Percentiles rank a stretch among this genome's conserved stretches.
Conservation (phyloP, 2,329 filamentous ascomycete species). For the Fusarium newnesense region DNA sequence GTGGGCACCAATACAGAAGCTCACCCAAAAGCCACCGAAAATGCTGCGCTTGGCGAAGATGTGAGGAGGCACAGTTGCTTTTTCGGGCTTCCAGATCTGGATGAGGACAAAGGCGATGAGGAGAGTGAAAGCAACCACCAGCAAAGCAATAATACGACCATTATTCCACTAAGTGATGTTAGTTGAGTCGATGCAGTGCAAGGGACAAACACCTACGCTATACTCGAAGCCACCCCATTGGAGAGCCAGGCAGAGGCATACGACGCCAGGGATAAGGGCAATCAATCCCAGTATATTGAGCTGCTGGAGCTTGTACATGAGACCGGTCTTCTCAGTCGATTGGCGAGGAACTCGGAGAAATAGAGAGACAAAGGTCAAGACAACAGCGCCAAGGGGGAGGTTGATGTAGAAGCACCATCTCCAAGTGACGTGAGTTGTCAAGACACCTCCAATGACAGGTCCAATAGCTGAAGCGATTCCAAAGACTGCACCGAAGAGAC, state of each 20-base stretch:
- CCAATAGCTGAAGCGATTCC: constrained; percentile 50
- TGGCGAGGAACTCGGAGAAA: constrained; percentile 30
- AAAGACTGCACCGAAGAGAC: constrained; percentile 53
- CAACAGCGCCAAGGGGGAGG: constrained; percentile 48
- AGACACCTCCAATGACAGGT: constrained; percentile 43
- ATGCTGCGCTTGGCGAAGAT: constrained; percentile 56
- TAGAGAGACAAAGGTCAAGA: constrained; percentile 40
- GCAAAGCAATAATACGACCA: constrained; percentile 39
- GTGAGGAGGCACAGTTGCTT: constrained; percentile 54
- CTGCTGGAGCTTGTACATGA: constrained; percentile 4
- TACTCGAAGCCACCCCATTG: constrained; percentile 53
- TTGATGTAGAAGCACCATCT: constrained; percentile 53
- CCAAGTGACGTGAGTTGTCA: constrained; percentile 46
- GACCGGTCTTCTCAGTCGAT: constrained; percentile 26
- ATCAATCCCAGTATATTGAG: constrained; percentile 56
- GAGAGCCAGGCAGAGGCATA: constrained; percentile 59
- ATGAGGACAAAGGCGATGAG: constrained; percentile 54
- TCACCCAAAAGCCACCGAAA: constrained; percentile 47
- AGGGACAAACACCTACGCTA: not conserved
- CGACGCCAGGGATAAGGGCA: constrained; percentile 61
- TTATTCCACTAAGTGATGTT: not conserved
- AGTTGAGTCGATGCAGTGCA: not conserved
- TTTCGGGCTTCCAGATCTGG: constrained; percentile 49
- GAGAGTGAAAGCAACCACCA: constrained; percentile 54
- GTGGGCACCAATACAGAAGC: constrained; percentile 42